Base-by-base conservation (phyloP, 805 yeast species). In the Yamadazyma endophytica region DNA sequence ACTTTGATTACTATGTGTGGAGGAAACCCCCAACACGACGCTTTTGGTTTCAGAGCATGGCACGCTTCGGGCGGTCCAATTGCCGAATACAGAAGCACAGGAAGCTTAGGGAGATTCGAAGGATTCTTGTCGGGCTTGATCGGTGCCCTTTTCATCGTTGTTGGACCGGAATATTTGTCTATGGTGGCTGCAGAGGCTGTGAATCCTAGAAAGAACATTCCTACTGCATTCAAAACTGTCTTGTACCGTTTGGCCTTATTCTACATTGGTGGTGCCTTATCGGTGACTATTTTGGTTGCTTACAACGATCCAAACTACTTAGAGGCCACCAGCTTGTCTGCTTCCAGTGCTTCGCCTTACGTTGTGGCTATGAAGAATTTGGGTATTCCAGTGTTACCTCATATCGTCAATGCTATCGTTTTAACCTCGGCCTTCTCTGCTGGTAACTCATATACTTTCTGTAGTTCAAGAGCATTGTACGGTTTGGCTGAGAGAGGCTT, bases 171-270 rank as follows among this genome's bases (percentile, higher is more conserved):
- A 40, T 67, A 67, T 41, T 49, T 68, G 41, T 54, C 67, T 16
- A 60, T 64, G 63, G 64, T 61, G 16, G 62, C 68, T 3, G 70
- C 68, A 28, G 74, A 68, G 41, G 63, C 64, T 13, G 52, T 46
- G 29, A 61, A 64, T 40, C 71, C 72, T 6, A 56, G 72, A 40
- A 50, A 52, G 31, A 57, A 53, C 24, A 52, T 66, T 62, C 55
- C 60, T 14, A 49, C 48, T 13, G 68, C 70, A 12, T 66, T 58
- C 50, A 64, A 60, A 33, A 58, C 66, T 5, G 70, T 68, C 11
- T 54, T 65, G 21, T 62, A 58, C 49, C 54, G 73, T 37, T 55
- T 72, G 48, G 61, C 61, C 9, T 46, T 66, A n/a, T 65, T 68
- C 46, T 68, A 62, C 42, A 47, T 67, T 33, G 66, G 69, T 9